Evolutionary conservation across 2,329 filamentous ascomycete species (phyloP).

Genomic region (Hypoxylon sp.): DNA sequence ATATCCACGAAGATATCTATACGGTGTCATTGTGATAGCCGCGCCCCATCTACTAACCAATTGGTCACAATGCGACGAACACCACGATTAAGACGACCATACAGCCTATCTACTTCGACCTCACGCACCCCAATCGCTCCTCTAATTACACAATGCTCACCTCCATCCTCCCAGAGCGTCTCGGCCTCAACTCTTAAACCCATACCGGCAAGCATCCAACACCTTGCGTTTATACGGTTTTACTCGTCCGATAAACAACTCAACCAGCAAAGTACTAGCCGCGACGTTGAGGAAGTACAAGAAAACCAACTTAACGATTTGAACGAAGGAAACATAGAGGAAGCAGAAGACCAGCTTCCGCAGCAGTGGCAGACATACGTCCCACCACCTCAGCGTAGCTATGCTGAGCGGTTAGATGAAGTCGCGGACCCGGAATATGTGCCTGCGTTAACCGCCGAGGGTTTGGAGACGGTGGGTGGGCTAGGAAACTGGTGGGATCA

Average conservation of each 20-base stretch:
- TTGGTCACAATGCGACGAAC: conserved; percentile 51
- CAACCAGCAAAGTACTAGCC: conserved; percentile 2
- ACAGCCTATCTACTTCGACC: conserved; percentile 38
- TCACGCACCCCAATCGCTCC: conserved; percentile 37
- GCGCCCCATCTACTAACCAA: conserved; percentile 1
- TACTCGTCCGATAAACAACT: conserved; percentile 48
- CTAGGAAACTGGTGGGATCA: conserved; percentile 69
- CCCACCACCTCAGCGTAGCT: conserved; percentile 45
- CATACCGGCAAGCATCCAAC: conserved; percentile 20
- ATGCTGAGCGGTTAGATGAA: conserved; percentile 52
- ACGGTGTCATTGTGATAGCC: not conserved
- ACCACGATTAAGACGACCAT: conserved; percentile 51
- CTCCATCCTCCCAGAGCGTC: conserved; percentile 32
- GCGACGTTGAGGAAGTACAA: conserved; percentile 4
- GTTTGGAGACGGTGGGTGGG: conserved; percentile 64
- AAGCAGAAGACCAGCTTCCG: conserved; percentile 4
- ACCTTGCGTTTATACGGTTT: conserved; percentile 37
- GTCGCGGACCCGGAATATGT: conserved; percentile 60
- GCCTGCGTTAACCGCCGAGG: conserved; percentile 63
- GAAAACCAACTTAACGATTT: conserved; percentile 12
- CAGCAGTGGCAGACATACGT: conserved; percentile 25
- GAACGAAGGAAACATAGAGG: conserved; percentile 13
- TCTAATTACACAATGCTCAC: conserved; percentile 45
- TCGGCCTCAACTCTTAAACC: conserved; percentile 25
- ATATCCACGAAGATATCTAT: conserved; percentile 10